Conservation (phyloP, 2,329 filamentous ascomycete species). For the Drechslera avenae region DNA sequence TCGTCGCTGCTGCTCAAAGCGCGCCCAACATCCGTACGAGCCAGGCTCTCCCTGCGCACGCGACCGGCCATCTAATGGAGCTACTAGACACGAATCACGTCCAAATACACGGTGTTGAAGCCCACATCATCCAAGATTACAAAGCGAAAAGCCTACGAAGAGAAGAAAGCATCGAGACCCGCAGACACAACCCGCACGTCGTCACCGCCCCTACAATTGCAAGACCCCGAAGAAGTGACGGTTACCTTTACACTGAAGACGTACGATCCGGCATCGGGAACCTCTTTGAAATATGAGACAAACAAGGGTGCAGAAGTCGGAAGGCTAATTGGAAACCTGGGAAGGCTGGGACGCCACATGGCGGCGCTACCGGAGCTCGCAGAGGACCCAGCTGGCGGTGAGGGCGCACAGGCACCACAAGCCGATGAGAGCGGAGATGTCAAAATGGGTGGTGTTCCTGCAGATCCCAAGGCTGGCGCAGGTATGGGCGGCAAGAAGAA, state of each 20-base stretch:
- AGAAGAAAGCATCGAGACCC: constrained; percentile 37
- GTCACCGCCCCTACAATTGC: constrained; percentile 38
- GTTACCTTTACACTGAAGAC: constrained; percentile 85
- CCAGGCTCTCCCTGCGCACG: constrained; percentile 7
- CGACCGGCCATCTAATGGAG: constrained; percentile 14
- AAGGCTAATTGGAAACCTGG: constrained; percentile 76
- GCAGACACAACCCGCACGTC: constrained; percentile 25
- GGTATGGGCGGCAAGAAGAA: constrained; percentile 54
- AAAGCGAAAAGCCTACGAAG: constrained; percentile 42
- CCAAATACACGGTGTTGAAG: constrained; percentile 79
- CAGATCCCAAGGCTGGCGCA: constrained; percentile 32
- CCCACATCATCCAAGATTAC: constrained; percentile 40
- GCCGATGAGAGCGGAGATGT: constrained; percentile 39
- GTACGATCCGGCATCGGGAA: constrained; percentile 81
- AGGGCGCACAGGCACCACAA: constrained; percentile 39
- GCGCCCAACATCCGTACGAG: constrained; percentile 76
- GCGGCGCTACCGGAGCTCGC: constrained; percentile 54
- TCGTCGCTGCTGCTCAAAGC: constrained; percentile 85
- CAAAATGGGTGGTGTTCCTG: constrained; percentile 34
- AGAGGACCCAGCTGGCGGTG: constrained; percentile 45
- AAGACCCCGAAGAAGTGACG: constrained; percentile 34
- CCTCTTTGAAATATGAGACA: constrained; percentile 87
- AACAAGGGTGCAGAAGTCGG: constrained; percentile 90
- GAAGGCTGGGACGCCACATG: constrained; percentile 71
- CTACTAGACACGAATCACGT: constrained; percentile 82